Percentiles rank a stretch among this genome's conserved stretches.
Conservation (phyloP, 106 monocot species). For the Dioscorea alata region DNA sequence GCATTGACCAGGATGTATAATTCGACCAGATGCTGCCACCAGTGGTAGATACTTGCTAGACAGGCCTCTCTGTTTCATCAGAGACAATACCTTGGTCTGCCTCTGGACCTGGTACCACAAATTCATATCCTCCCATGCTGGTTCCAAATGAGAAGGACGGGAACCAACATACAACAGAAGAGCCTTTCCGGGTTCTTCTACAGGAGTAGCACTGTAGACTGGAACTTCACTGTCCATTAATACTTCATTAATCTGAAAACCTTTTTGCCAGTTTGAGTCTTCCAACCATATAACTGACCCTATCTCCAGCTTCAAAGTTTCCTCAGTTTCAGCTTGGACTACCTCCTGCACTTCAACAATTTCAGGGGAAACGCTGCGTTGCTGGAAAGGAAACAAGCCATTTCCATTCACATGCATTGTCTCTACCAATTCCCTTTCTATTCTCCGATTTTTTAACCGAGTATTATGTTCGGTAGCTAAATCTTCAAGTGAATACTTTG, state of each 20-base stretch:
- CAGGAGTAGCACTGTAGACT: slow-evolving; percentile 44
- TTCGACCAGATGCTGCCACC: slow-evolving; percentile 59
- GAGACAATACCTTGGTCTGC: slow-evolving; percentile 74
- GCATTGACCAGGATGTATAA: slow-evolving; percentile 74
- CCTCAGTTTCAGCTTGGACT: slow-evolving; percentile 33
- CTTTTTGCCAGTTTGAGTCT: slow-evolving; percentile 54
- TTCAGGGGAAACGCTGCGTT: slow-evolving; percentile 62
- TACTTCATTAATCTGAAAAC: slow-evolving; percentile 62
- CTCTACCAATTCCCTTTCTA: slow-evolving; percentile 63
- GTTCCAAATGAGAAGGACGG: slow-evolving; percentile 69
- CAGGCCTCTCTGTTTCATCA: slow-evolving; percentile 83
- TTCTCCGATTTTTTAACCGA: slow-evolving; percentile 62
- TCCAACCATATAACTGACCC: slow-evolving; percentile 82
- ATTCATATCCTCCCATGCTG: slow-evolving; percentile 88
- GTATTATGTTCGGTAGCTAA: slow-evolving; percentile 57
- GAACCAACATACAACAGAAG: slow-evolving; percentile 77
- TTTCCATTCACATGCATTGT: slow-evolving; percentile 43
- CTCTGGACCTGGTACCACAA: slow-evolving; percentile 98
- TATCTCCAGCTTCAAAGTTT: slow-evolving; percentile 54
- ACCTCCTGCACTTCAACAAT: slow-evolving; percentile 90
- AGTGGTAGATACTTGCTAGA: slow-evolving; percentile 75
- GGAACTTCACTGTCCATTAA: slow-evolving; percentile 53
- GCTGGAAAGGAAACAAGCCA: slow-evolving; percentile 57
- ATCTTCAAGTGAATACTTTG: slow-evolving; percentile 66
- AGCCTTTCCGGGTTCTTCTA: slow-evolving; percentile 50